Conservation (phyloP, 257 asterid genomes). For the Solanum clarkiae region DNA sequence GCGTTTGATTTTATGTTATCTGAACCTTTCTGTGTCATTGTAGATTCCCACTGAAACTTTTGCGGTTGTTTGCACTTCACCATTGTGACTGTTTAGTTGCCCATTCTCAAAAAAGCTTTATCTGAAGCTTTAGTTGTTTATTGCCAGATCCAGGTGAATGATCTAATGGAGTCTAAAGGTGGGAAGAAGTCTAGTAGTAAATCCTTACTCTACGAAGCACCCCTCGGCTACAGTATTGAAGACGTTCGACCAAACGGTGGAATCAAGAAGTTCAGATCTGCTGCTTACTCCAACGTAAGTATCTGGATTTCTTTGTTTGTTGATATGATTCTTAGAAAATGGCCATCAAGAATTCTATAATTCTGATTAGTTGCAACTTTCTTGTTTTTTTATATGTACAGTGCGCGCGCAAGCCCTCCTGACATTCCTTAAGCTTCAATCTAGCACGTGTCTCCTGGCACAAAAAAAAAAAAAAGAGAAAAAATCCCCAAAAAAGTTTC, state of each 20-base stretch:
- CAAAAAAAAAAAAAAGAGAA: not conserved
- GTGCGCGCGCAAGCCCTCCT: conserved; percentile 28
- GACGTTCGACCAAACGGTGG: conserved; percentile 34
- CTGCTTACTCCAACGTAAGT: conserved; percentile 38
- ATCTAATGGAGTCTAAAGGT: conserved; percentile 29
- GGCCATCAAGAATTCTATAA: not conserved
- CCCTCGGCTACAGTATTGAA: conserved; percentile 28
- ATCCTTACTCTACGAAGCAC: conserved; percentile 20
- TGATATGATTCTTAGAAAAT: not conserved
- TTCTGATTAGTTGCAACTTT: not conserved
- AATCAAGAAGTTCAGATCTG: conserved; percentile 35
- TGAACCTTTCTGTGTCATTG: not conserved
- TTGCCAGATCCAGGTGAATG: conserved; percentile 9
- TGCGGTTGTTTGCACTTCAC: not conserved
- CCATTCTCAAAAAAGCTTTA: not conserved
- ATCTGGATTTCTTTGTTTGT: not conserved
- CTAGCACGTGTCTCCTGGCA: not conserved
- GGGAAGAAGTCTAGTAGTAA: conserved; percentile 27
- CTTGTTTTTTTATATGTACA: conserved; percentile 1
- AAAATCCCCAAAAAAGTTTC: not conserved
- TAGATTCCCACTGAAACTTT: not conserved
- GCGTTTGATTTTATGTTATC: not conserved
- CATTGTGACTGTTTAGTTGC: not conserved
- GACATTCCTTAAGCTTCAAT: conserved; percentile 5
- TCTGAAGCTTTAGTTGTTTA: not conserved